These are phyloP conservation scores for Sisymbrium irio DNA, from an alignment of 345 rosid genomes.

Conservation along the genomic window DNA sequence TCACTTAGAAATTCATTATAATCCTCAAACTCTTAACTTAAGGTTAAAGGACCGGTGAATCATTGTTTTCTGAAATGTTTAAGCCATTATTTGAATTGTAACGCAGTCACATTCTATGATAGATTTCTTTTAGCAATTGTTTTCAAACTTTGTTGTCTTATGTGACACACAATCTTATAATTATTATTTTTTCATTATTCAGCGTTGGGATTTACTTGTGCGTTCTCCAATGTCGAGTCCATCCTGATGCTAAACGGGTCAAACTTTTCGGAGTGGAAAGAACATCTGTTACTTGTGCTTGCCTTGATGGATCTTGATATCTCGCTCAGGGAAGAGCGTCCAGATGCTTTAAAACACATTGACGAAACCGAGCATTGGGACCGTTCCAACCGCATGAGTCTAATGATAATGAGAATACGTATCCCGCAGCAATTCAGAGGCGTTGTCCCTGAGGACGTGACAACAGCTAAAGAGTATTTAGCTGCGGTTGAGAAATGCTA, in stretches of 20 bases:
- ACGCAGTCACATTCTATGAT: too few species aligned
- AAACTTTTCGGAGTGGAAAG: constrained; percentile 24
- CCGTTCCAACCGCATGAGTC: constrained; percentile 21
- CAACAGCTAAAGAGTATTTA: constrained; percentile 10
- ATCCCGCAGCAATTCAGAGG: constrained; percentile 6
- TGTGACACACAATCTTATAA: constrained; percentile 9
- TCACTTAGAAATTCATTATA: too few species aligned
- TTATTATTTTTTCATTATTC: neutral
- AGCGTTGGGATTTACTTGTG: neutral
- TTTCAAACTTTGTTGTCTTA: neutral
- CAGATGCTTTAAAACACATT: neutral
- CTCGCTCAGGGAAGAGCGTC: constrained; percentile 23
- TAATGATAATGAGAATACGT: constrained; percentile 16
- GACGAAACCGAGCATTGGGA: constrained; percentile 13
- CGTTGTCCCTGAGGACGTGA: constrained; percentile 18
- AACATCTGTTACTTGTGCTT: constrained; percentile 23
- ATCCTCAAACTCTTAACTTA: too few species aligned
- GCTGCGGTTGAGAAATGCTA: constrained; percentile 23
- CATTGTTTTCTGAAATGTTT: too few species aligned
- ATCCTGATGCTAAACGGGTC: constrained; percentile 22
- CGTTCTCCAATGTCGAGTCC: constrained; percentile 14
- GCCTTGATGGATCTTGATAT: constrained; percentile 29
- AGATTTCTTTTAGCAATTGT: neutral
- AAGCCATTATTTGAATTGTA: too few species aligned
- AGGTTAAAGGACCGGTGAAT: too few species aligned